These are phyloP conservation scores for Hypoxylon sp. DNA, from an alignment of 2,329 filamentous ascomycete species.

Conservation along the genomic window DNA sequence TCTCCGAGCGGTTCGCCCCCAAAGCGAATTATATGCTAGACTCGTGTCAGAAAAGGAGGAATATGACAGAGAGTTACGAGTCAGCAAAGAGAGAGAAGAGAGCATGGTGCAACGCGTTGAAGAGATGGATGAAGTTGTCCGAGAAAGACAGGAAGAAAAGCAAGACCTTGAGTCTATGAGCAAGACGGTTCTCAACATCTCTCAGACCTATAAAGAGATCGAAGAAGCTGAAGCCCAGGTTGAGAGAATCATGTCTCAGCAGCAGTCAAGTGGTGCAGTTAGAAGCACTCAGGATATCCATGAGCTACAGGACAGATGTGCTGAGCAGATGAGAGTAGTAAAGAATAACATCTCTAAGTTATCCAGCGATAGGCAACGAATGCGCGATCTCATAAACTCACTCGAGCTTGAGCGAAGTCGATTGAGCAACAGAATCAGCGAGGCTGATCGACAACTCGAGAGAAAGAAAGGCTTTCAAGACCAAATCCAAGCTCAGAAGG, in stretches of 20 bases:
- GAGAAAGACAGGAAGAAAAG: slow-evolving; percentile 74
- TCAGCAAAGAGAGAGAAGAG: slow-evolving; percentile 74
- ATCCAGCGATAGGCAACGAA: slow-evolving; percentile 78
- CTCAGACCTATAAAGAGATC: slow-evolving; percentile 80
- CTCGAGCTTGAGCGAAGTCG: slow-evolving; percentile 86
- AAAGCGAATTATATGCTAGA: slow-evolving; percentile 82
- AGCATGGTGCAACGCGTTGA: slow-evolving; percentile 73
- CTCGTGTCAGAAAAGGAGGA: slow-evolving; percentile 79
- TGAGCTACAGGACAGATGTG: slow-evolving; percentile 76
- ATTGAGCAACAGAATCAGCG: slow-evolving; percentile 78
- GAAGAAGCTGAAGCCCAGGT: slow-evolving; percentile 80
- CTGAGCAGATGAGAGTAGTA: slow-evolving; percentile 75
- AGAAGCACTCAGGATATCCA: slow-evolving; percentile 88
- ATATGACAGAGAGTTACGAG: slow-evolving; percentile 74
- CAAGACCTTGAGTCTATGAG: slow-evolving; percentile 81
- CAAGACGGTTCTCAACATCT: slow-evolving; percentile 82
- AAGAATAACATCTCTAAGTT: slow-evolving; percentile 77
- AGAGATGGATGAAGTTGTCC: slow-evolving; percentile 75
- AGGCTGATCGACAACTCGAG: slow-evolving; percentile 81
- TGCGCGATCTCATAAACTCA: slow-evolving; percentile 75
- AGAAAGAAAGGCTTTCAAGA: slow-evolving; percentile 80
- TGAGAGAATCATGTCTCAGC: slow-evolving; percentile 79
- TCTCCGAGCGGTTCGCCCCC: slow-evolving; percentile 73
- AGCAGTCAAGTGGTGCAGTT: slow-evolving; percentile 75
- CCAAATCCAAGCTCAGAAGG: slow-evolving; percentile 81